phyloP scores from a whole-genome alignment of 2,329 filamentous ascomycete species.

The Zymoseptoria passerinii region DNA sequence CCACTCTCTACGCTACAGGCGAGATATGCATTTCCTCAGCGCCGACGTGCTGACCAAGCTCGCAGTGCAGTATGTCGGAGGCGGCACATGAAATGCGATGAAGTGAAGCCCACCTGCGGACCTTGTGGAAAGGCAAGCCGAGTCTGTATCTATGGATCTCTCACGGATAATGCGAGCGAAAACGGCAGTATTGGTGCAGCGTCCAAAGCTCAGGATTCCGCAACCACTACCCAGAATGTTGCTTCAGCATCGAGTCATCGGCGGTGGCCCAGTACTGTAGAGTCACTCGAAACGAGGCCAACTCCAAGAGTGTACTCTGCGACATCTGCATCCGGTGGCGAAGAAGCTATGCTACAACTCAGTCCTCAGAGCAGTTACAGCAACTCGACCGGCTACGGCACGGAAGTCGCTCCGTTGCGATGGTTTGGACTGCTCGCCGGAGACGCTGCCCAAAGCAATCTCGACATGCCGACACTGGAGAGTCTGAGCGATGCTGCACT shows the following conservation, averaged over 20 bases:
- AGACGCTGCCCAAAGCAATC: conserved; percentile 31
- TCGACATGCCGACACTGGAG: conserved; percentile 18
- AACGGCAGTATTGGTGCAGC: background rate
- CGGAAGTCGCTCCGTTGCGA: conserved; percentile 39
- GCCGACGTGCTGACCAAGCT: background rate
- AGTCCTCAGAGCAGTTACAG: conserved; percentile 24
- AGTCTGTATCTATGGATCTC: conserved; percentile 33
- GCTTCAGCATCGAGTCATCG: background rate
- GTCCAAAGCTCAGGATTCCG: background rate
- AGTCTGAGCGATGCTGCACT: conserved; percentile 19
- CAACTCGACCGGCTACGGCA: conserved; percentile 23
- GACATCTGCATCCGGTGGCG: conserved; percentile 1
- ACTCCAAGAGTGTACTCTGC: conserved; percentile 11
- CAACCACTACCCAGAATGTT: background rate
- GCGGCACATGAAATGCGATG: conserved; percentile 46
- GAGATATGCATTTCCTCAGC: background rate
- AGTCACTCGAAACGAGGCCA: conserved; percentile 1
- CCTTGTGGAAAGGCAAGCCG: conserved; percentile 39
- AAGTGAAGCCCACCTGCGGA: conserved; percentile 38
- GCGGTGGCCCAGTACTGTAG: background rate
- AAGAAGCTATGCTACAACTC: conserved; percentile 14
- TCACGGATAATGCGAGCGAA: background rate
- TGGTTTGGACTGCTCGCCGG: conserved; percentile 43
- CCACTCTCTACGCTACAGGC: background rate
- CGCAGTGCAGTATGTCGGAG: conserved; percentile 24